Percentiles rank a stretch among this genome's conserved stretches.
phyloP scores from a whole-genome alignment of 2,329 filamentous ascomycete species.

The Colletotrichum sp. region DNA sequence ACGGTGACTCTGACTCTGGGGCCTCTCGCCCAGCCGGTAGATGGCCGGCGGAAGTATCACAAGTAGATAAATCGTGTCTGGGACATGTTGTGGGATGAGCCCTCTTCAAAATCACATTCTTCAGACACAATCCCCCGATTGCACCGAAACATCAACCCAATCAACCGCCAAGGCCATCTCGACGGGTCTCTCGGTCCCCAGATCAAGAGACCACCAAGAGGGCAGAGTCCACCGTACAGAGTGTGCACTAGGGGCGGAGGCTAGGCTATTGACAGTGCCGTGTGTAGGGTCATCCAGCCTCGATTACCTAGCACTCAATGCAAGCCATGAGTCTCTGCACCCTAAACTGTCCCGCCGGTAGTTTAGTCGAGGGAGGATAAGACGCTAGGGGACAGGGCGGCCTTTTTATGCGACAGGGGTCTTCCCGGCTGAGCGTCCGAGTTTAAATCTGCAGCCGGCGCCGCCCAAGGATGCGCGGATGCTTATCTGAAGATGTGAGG shows the following conservation, averaged over 20 bases:
- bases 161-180: neutral
- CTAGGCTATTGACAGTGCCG: neutral
- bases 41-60: neutral
- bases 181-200: neutral
- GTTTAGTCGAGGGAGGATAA: neutral
- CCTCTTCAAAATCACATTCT: neutral
- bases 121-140: neutral
- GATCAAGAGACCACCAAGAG: neutral
- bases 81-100: neutral
- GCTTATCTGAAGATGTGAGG: slow-evolving; percentile 20
- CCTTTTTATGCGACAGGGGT: neutral
- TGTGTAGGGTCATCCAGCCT: neutral
- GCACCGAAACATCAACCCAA: slow-evolving; percentile 11
- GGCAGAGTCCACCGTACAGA: neutral
- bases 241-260: neutral
- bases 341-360: neutral
- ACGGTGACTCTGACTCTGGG: neutral
- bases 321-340: neutral
- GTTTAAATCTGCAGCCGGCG: slow-evolving; percentile 12
- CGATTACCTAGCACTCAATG: neutral
- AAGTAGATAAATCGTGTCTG: neutral
- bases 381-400: neutral
- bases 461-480: slow-evolving; percentile 9
- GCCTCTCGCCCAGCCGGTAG: neutral
- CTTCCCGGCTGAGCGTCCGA: neutral